Conservation (phyloP, 345 rosid genomes). For the Euphorbia peplus region DNA sequence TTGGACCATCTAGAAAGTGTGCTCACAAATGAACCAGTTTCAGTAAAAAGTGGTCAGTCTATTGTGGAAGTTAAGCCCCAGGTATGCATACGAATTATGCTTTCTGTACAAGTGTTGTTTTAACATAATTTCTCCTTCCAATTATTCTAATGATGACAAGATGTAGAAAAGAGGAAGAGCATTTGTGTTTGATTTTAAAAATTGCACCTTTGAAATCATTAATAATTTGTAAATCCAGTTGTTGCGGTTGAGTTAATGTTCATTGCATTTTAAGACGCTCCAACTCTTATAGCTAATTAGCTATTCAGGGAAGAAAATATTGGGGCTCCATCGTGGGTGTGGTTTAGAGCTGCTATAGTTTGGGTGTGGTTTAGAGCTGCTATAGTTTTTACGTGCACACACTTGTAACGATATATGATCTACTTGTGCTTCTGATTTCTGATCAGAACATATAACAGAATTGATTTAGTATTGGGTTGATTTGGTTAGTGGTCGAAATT, state of each 20-base stretch:
- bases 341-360: background rate
- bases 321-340: background rate
- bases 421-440: background rate
- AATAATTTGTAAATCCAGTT: background rate
- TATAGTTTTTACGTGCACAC: background rate
- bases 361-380: background rate
- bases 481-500: background rate
- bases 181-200: background rate
- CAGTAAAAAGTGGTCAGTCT: slow-evolving; percentile 66
- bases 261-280: background rate
- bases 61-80: slow-evolving; percentile 80
- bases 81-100: slow-evolving; percentile 30
- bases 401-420: background rate
- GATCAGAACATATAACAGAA: background rate
- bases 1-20: slow-evolving; percentile 74
- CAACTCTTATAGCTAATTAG: background rate
- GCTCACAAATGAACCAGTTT: slow-evolving; percentile 68
- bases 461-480: background rate
- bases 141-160: background rate
- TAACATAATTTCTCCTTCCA: background rate
- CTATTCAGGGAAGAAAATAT: background rate
- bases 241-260: background rate
- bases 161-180: background rate
- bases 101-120: background rate
- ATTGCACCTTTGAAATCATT: background rate